phyloP scores from a whole-genome alignment of 176 grass and related monocot species.

The Cymbopogon citratus region DNA sequence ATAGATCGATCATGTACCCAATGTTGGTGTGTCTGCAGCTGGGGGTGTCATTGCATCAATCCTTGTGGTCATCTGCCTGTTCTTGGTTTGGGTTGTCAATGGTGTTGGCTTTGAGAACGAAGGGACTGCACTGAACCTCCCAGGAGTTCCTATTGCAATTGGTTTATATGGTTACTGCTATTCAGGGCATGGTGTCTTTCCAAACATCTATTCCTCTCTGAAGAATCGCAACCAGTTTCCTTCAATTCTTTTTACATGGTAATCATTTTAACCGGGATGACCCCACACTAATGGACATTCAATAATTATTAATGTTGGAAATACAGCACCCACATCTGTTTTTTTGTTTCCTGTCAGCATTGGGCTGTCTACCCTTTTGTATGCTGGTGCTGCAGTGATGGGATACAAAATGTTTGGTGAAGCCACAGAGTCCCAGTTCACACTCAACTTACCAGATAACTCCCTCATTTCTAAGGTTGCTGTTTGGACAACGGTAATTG shows the following conservation, averaged over 20 bases:
- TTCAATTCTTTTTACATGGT: slow-evolving; percentile 65
- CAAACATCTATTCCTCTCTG: slow-evolving; percentile 91
- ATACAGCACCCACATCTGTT: background rate
- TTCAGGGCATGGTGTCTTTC: slow-evolving; percentile 88
- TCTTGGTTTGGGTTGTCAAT: slow-evolving; percentile 69
- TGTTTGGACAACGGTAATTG: slow-evolving; percentile 78
- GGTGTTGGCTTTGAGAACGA: slow-evolving; percentile 66
- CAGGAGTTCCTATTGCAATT: slow-evolving; percentile 76
- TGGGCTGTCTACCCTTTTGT: slow-evolving; percentile 56
- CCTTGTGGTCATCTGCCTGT: slow-evolving; percentile 54
- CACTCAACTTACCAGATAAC: slow-evolving; percentile 84
- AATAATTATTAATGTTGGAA: background rate
- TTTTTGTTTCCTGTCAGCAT: slow-evolving; percentile 49
- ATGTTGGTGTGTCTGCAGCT: slow-evolving; percentile 37
- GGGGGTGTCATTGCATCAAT: slow-evolving; percentile 90
- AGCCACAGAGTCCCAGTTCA: slow-evolving; percentile 72
- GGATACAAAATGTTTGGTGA: slow-evolving; percentile 95
- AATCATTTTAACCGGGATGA: slow-evolving; percentile 10
- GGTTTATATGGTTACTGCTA: slow-evolving; percentile 90
- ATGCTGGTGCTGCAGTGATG: slow-evolving; percentile 42
- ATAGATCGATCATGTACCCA: background rate
- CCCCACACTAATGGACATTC: background rate
- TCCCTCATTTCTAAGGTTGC: slow-evolving; percentile 68
- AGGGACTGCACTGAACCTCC: slow-evolving; percentile 52
- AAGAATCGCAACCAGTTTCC: slow-evolving; percentile 73